These are phyloP conservation scores for Tolypocladium sp. DNA, from an alignment of 2,329 filamentous ascomycete species.

Conservation along the genomic window DNA sequence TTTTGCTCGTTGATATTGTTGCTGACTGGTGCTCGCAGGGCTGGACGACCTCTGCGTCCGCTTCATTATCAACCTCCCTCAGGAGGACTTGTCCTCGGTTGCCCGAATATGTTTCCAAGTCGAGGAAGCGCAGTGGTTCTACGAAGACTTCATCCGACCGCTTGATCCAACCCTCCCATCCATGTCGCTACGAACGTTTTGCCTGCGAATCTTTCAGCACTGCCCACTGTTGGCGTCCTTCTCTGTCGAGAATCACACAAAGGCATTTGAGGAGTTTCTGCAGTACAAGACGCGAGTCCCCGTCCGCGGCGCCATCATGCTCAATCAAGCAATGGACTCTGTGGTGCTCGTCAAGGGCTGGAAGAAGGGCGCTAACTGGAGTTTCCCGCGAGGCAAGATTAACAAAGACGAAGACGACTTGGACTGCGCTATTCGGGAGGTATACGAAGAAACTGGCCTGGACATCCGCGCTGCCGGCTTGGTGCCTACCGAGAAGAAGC, in stretches of 20 bases:
- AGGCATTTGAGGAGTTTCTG: conserved; percentile 85
- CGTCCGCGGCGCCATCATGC: conserved; percentile 85
- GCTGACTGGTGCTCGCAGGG: conserved; percentile 44
- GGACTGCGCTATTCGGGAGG: conserved; percentile 87
- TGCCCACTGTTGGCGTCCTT: conserved; percentile 82
- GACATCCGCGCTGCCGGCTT: conserved; percentile 70
- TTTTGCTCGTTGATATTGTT: background rate
- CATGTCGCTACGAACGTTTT: conserved; percentile 77
- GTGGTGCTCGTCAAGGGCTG: conserved; percentile 92
- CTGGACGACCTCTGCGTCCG: conserved; percentile 96
- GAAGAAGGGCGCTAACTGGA: conserved; percentile 96
- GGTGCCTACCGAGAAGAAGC: conserved; percentile 59
- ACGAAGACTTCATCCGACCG: conserved; percentile 97
- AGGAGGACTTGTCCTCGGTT: conserved; percentile 81
- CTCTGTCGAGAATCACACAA: conserved; percentile 65
- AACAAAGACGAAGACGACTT: conserved; percentile 94
- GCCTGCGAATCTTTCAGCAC: conserved; percentile 84
- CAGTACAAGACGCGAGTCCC: conserved; percentile 92
- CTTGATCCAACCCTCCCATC: conserved; percentile 77
- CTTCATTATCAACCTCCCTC: conserved; percentile 94
- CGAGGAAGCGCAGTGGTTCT: conserved; percentile 99
- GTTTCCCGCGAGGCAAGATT: conserved; percentile 94
- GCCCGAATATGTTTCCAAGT: conserved; percentile 97
- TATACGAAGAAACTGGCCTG: conserved; percentile 92
- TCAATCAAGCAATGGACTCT: conserved; percentile 91